Conservation (phyloP, 192 early-diverging fungal genomes). For the Backusella circina region DNA sequence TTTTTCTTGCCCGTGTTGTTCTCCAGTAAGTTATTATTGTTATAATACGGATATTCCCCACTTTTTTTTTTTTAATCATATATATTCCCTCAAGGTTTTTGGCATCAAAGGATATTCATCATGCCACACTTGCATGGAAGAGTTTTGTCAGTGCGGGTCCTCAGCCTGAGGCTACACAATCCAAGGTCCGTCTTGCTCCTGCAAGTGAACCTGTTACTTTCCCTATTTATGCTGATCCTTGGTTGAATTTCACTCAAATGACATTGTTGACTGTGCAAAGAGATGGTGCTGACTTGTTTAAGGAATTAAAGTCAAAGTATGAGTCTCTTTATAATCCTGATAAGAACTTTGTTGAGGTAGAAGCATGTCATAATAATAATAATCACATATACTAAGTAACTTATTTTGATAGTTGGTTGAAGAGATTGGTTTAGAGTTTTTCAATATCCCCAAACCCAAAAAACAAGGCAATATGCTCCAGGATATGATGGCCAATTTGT, state of each 20-base stretch:
- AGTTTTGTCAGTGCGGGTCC: constrained; percentile 31
- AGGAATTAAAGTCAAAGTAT: constrained; percentile 24
- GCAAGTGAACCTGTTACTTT: constrained; percentile 44
- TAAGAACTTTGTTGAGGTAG: constrained; percentile 36
- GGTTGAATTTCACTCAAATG: constrained; percentile 66
- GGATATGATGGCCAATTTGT: constrained; percentile 51
- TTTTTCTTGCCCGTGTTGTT: constrained; percentile 75
- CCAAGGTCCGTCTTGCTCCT: constrained; percentile 29
- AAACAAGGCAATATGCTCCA: constrained; percentile 46
- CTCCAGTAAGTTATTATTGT: constrained; percentile 65
- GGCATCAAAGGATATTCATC: constrained; percentile 41
- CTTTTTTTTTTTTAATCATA: no score
- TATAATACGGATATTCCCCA: no score
- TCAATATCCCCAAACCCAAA: constrained; percentile 41
- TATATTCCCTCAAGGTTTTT: no score
- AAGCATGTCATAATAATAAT: background rate
- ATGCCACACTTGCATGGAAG: constrained; percentile 37
- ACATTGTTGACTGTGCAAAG: constrained; percentile 65
- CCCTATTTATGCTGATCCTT: constrained; percentile 35
- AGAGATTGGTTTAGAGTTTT: constrained; percentile 46
- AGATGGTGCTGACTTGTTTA: constrained; percentile 48
- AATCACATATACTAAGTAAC: background rate
- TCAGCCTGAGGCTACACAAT: constrained; percentile 24
- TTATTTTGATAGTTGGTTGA: constrained; percentile 32
- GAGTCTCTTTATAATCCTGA: constrained; percentile 14